Percentiles rank a stretch among this genome's conserved stretches.
Evolutionary conservation across 2,329 filamentous ascomycete genomes (phyloP).

Genomic region (Aplosporella prunicola): DNA sequence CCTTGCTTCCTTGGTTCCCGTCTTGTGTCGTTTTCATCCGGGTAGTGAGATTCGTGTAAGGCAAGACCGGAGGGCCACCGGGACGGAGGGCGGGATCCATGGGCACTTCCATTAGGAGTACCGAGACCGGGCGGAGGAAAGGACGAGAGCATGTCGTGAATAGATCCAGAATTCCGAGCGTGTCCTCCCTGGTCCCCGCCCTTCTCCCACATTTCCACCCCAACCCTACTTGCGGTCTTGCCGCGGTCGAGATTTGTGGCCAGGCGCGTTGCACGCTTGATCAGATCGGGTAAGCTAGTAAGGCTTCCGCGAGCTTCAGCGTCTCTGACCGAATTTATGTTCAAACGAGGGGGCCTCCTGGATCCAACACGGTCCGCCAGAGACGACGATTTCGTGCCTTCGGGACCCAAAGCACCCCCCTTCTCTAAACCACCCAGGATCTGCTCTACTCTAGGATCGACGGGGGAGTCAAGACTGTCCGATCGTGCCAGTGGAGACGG

Average conservation of each 20-base stretch:
- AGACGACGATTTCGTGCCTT: constrained; percentile 22
- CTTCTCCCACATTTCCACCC: constrained; percentile 40
- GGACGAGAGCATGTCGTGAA: constrained; percentile 55
- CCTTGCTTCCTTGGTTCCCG: constrained; percentile 28
- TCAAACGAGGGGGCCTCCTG: constrained; percentile 57
- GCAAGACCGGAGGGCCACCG: constrained; percentile 22
- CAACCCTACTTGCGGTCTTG: constrained; percentile 51
- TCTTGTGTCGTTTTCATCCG: constrained; percentile 12
- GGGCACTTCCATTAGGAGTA: constrained; percentile 27
- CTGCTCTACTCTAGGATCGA: constrained; percentile 15
- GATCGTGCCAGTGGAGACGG: neutral
- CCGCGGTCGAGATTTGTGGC: constrained; percentile 84
- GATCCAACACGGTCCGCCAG: constrained; percentile 34
- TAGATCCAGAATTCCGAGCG: too few relatives aligned
- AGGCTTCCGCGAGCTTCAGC: constrained; percentile 80
- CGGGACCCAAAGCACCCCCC: constrained; percentile 23
- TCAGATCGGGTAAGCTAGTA: constrained; percentile 86
- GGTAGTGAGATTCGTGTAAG: neutral
- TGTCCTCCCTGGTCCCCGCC: constrained; percentile 23
- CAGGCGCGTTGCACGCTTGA: constrained; percentile 74
- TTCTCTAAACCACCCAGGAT: constrained; percentile 23
- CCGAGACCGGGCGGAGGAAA: constrained; percentile 51
- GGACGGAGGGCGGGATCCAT: constrained; percentile 14
- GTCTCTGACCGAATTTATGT: constrained; percentile 72
- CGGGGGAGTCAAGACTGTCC: constrained; percentile 12